Conservation (phyloP, 2,329 filamentous ascomycete genomes). For the Macroventuria anomochaeta region DNA sequence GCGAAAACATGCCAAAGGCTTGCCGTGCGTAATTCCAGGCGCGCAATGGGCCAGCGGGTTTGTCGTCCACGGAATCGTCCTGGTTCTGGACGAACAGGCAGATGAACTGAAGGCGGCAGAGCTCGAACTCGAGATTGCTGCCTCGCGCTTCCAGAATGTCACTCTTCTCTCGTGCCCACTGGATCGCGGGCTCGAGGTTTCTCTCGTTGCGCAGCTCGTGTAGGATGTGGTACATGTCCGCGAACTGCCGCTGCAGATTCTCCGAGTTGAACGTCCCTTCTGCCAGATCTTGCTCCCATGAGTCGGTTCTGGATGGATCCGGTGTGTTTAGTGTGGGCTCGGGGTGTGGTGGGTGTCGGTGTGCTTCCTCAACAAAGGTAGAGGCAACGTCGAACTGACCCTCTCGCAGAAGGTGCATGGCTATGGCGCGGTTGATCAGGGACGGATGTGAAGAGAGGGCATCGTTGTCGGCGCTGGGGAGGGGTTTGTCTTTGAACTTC, state of each 20-base stretch:
- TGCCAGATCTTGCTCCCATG: constrained; percentile 55
- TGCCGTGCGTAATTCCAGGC: constrained; percentile 78
- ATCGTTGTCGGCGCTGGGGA: constrained; percentile 80
- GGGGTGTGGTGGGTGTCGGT: constrained; percentile 53
- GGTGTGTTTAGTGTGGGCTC: constrained; percentile 47
- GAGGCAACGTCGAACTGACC: constrained; percentile 89
- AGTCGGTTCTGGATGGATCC: constrained; percentile 42
- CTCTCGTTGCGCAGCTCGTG: constrained; percentile 72
- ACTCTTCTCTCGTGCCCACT: constrained; percentile 80
- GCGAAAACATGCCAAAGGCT: constrained; percentile 77
- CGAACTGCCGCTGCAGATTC: constrained; percentile 80
- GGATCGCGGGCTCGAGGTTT: constrained; percentile 82
- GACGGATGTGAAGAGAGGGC: constrained; percentile 75
- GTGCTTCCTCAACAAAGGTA: constrained; percentile 79
- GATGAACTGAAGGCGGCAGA: constrained; percentile 87
- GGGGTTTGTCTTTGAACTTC: constrained; percentile 68
- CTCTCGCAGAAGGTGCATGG: constrained; percentile 94
- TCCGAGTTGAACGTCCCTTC: constrained; percentile 66
- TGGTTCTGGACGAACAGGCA: constrained; percentile 70
- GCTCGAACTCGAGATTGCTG: constrained; percentile 93
- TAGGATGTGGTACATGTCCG: constrained; percentile 89
- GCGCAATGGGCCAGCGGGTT: constrained; percentile 58
- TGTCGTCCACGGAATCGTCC: constrained; percentile 54
- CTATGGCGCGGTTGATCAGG: constrained; percentile 90
- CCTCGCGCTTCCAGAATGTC: constrained; percentile 76